Evolutionary conservation across 331 rosid genomes (phyloP).

Genomic region (Acacia pycnantha): DNA sequence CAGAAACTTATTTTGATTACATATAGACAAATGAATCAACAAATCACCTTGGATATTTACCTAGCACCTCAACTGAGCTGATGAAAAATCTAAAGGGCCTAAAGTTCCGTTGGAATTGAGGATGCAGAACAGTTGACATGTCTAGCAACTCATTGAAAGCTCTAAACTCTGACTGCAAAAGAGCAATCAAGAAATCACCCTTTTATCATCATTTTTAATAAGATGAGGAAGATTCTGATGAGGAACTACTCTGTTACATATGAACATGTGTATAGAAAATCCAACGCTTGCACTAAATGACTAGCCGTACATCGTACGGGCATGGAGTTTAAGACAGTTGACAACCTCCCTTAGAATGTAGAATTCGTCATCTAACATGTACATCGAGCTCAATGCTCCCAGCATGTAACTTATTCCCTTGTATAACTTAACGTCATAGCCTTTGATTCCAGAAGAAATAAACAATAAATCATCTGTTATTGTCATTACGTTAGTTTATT

Average conservation of each 20-base stretch:
- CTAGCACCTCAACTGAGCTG: background rate
- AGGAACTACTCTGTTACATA: background rate
- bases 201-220: background rate
- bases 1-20: background rate
- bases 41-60: background rate
- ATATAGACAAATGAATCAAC: background rate
- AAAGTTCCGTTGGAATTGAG: background rate
- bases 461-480: background rate
- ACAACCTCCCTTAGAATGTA: background rate
- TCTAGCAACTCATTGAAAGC: background rate
- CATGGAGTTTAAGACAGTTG: background rate
- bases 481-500: background rate
- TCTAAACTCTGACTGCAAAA: background rate
- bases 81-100: background rate
- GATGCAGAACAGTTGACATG: background rate
- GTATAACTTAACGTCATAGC: background rate
- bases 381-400: background rate
- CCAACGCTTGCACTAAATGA: background rate
- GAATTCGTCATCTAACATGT: background rate
- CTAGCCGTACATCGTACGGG: background rate
- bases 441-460: background rate
- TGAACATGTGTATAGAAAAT: background rate
- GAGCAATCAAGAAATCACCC: background rate
- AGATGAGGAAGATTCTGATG: background rate
- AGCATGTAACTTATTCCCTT: background rate